Evolutionary conservation across 2,329 filamentous ascomycete species (phyloP), one percentile per base, ranked within the genome.

Genomic region (Claviceps sp.): DNA sequence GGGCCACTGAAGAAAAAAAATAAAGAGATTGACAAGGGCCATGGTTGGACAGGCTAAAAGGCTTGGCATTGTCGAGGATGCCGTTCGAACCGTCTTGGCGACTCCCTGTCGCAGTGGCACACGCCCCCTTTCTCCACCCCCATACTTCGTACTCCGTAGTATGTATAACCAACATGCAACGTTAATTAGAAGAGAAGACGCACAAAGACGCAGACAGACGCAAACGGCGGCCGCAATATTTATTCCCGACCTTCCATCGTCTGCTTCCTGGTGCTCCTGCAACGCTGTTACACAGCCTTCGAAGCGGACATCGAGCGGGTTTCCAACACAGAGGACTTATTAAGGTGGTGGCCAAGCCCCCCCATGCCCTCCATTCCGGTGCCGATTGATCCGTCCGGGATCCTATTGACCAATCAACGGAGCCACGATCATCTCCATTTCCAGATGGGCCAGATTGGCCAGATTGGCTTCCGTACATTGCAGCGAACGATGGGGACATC

Each of bases 31-130:
- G 34, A 34, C 41, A 51, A 47, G 46, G 38, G 48, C 30, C 16
- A 24, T 37, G 51, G 30, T 22, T 24, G 47, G 44, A 44, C 49
- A 36, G 52, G 37, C 30, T 14, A 20, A 18, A 52, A 53, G 50
- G 45, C 55, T 58, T 58, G 63, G 60, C 60, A 57, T 60, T 22
- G 60, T 55, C 53, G 55, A 65, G 30, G 63, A 65, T 69, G 66
- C 66, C 66, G 66, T 67, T 56, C 58, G 57, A 67, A 59, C 66
- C 66, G 66, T 65, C 66, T 68, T 68, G 66, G 66, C 65, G 60
- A 54, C 66, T 68, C 65, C 65, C 64, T 59, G 53, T 18, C 18
- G n/a, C 40, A 2, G n/a, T 7, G 57, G 49, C 57, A 55, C 60
- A 61, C 49, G 53, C 48, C 50, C 40, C 34, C 44, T 41, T 44